A percentile compares a stretch with the other conserved stretches of the same genome.
Evolutionary conservation across 257 asterid genomes (phyloP).

Genomic region (Solanum ossicruentum): DNA sequence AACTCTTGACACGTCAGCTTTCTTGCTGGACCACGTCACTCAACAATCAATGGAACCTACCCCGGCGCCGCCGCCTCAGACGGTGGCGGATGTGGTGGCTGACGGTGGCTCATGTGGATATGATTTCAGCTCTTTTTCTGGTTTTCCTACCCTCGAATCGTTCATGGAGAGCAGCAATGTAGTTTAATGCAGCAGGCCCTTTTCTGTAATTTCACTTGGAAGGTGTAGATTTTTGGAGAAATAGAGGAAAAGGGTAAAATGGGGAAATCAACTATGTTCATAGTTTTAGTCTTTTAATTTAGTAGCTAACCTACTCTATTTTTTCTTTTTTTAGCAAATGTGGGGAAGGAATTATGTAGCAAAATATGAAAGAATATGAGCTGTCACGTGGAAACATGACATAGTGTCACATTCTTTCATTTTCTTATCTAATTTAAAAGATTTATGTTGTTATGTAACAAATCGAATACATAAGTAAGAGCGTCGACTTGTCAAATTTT

Average conservation of each 20-base stretch:
- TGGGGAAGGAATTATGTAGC: not conserved
- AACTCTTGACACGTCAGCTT: conserved; percentile 50
- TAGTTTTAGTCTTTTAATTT: not conserved
- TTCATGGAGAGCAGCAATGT: conserved; percentile 59
- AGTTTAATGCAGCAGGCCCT: conserved; percentile 5
- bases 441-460: no score
- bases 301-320: not conserved
- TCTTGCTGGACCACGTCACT: conserved; percentile 18
- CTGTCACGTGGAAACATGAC: not conserved
- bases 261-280: conserved; percentile 20
- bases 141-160: conserved; percentile 89
- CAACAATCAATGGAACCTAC: not conserved
- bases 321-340: not conserved
- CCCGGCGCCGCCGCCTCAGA: not conserved
- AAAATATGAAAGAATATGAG: conserved; percentile 3
- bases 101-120: conserved; percentile 18
- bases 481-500: not conserved
- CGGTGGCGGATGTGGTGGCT: not conserved
- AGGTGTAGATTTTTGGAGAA: not conserved
- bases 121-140: conserved; percentile 39
- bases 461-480: no score
- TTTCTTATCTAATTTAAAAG: not conserved
- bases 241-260: conserved; percentile 20
- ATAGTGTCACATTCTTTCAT: not conserved
- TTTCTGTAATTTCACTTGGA: not conserved